Conservation (phyloP, 192 early-diverging fungal species). For the Piromyces finnis region DNA sequence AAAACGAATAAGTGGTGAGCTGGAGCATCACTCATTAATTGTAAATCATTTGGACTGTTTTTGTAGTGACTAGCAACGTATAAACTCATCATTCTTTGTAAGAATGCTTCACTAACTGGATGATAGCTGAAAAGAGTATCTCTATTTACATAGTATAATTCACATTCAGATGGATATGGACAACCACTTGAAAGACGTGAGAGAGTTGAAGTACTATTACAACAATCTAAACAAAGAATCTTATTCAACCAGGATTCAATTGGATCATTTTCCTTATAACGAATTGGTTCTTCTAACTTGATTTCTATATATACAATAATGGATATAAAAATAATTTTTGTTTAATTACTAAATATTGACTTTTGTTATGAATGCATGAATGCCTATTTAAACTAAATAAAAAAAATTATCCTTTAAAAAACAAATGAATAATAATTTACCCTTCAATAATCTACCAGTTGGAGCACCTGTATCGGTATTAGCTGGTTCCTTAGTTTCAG, state of each 20-base stretch:
- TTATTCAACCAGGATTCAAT: conserved; percentile 92
- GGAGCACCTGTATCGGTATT: conserved; percentile 11
- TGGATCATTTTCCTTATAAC: conserved; percentile 70
- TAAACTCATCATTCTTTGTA: conserved; percentile 93
- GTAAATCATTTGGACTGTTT: conserved; percentile 95
- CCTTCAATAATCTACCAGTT: conserved; percentile 44
- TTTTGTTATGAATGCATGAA: no score
- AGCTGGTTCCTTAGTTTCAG: background rate
- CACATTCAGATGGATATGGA: conserved; percentile 84
- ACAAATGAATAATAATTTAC: no score
- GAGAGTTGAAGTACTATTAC: conserved; percentile 7
- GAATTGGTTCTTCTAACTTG: conserved; percentile 83
- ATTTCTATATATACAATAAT: no score
- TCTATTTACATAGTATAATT: conserved; percentile 90
- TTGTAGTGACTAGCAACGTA: conserved; percentile 99
- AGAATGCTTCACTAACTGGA: conserved; percentile 85
- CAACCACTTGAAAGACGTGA: conserved; percentile 33
- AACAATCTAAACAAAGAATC: conserved; percentile 78
- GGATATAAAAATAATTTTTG: no score
- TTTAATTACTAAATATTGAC: no score
- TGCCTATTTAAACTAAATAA: no score
- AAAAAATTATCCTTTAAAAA: no score
- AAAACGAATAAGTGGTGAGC: conserved; percentile 96
- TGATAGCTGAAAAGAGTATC: conserved; percentile 98
- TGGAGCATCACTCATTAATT: conserved; percentile 93